A percentile compares a stretch with the other conserved stretches of the same genome.
Conservation (phyloP, 2,329 filamentous ascomycete genomes). For the Sphaerostilbella broomeana region DNA sequence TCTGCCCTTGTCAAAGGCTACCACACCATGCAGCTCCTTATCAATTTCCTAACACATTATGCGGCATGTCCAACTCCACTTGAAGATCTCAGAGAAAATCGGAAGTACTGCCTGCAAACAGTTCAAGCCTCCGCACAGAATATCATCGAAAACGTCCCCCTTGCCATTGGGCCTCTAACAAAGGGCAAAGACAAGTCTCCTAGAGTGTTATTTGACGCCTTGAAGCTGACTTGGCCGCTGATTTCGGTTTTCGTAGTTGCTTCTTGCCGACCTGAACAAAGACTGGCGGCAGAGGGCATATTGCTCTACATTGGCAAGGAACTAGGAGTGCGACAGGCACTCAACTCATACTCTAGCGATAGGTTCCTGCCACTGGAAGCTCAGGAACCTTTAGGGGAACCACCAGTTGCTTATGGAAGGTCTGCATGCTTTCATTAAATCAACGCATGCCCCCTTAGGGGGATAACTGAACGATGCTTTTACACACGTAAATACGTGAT, state of each 20-base stretch:
- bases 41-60: slow-evolving; percentile 32
- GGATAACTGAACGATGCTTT: too few species aligned
- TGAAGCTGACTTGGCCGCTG: slow-evolving; percentile 34
- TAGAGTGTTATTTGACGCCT: slow-evolving; percentile 29
- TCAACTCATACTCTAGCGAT: slow-evolving; percentile 19
- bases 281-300: slow-evolving; percentile 20
- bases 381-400: slow-evolving; percentile 16
- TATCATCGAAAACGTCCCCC: slow-evolving; percentile 24
- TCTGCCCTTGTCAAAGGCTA: slow-evolving; percentile 31
- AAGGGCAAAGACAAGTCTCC: slow-evolving; percentile 24
- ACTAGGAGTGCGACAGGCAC: slow-evolving; percentile 31
- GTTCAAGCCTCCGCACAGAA: slow-evolving; percentile 23
- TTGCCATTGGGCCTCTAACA: slow-evolving; percentile 20
- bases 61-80: slow-evolving; percentile 18
- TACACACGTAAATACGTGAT: not conserved
- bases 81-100: slow-evolving; percentile 22
- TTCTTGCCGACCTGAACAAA: slow-evolving; percentile 24
- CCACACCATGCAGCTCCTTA: slow-evolving; percentile 25
- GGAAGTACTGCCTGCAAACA: slow-evolving; percentile 21
- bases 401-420: not conserved
- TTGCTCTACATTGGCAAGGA: slow-evolving; percentile 30
- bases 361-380: slow-evolving; percentile 23
- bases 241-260: slow-evolving; percentile 25
- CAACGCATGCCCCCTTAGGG: too few species aligned
- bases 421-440: not conserved